Evolutionary conservation across 768 basidiomycete species (phyloP), one percentile per base, ranked within the genome.

Genomic region (Trametes gibbosa): DNA sequence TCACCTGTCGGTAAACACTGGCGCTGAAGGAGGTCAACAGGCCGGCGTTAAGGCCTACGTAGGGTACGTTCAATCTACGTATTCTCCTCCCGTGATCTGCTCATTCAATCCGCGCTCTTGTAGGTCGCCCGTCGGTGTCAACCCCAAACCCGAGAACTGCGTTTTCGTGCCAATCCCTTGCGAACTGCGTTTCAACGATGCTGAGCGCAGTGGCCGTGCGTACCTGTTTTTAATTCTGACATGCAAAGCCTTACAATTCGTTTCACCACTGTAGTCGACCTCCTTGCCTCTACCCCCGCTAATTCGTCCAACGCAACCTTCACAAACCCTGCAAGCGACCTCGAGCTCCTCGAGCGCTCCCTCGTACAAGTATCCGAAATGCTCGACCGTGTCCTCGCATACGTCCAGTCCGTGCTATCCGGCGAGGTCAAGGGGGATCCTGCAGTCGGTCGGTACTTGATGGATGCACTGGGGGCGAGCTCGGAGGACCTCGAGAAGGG

Each of bases 91-190:
- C 6, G n/a, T 13, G 2, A 19, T 3, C 17, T 29, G 34, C 39
- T 46, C 23, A 35, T 29, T 24, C 19, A 19, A 56, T 7, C 35
- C 10, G 29, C 29, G 29, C 29, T 32, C 29, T 10, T 32, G 29
- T 10, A 32, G 29, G 4, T 89, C 93, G 53, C 92, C 93, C 4
- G 85, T 98, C 16, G 95, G 95, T 12, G 84, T 95, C 24, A 83
- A 79, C 70, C 91, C 90, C 35, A 95, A 93, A 76, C 85, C 92
- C 43, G 95, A 98, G 77, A 96, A 97, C 74, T 92, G 91, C 66
- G 91, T 95, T 29, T 98, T 98, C 74, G 80, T 91, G 27, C 95
- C 96, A 35, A 85, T 98, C 51, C 90, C 92, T n/a, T 88, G 91
- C 59, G 84, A 90, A 61, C 79, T 98, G 56, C 84, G 84, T 65